Evolutionary conservation across 805 yeast genomes (phyloP).

Genomic region (Nakazawaea siamensis): DNA sequence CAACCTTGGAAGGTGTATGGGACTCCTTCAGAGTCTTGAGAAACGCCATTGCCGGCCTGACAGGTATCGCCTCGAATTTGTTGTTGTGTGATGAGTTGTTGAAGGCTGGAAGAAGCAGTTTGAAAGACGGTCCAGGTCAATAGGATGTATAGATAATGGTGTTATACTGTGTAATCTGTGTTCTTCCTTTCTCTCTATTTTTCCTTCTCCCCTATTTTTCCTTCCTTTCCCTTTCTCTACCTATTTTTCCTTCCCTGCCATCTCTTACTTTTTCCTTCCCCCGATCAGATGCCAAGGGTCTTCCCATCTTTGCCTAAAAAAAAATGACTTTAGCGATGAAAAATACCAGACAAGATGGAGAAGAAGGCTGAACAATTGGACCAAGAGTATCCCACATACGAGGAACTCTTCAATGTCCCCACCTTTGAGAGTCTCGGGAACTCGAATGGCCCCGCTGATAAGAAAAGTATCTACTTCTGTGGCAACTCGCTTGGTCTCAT

Average conservation of each 20-base stretch:
- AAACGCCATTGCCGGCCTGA: conserved; percentile 86
- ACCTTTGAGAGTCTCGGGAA: conserved; percentile 53
- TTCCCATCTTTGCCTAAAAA: no score
- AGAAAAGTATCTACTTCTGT: conserved; percentile 54
- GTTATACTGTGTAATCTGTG: no score
- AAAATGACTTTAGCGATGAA: no score
- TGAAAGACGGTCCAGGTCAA: conserved; percentile 48
- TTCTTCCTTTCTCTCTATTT: no score
- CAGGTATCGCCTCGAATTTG: conserved; percentile 89
- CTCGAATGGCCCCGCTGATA: conserved; percentile 13
- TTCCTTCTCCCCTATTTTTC: no score
- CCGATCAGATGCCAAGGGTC: no score
- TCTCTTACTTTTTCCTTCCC: no score
- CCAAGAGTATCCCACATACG: conserved; percentile 26
- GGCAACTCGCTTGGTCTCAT: conserved; percentile 93
- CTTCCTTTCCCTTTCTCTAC: no score
- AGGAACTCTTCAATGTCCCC: conserved; percentile 53
- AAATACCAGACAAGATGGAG: no score
- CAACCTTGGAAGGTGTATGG: conserved; percentile 91
- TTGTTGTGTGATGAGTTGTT: conserved; percentile 91
- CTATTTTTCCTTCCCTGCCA: no score
- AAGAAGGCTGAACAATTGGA: conserved; percentile 29
- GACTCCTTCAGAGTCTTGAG: conserved; percentile 92
- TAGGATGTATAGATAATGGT: conserved; percentile 4
- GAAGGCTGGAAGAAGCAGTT: conserved; percentile 92